phyloP scores from a whole-genome alignment of 2,329 filamentous ascomycete species.

The Penicillium sp. region DNA sequence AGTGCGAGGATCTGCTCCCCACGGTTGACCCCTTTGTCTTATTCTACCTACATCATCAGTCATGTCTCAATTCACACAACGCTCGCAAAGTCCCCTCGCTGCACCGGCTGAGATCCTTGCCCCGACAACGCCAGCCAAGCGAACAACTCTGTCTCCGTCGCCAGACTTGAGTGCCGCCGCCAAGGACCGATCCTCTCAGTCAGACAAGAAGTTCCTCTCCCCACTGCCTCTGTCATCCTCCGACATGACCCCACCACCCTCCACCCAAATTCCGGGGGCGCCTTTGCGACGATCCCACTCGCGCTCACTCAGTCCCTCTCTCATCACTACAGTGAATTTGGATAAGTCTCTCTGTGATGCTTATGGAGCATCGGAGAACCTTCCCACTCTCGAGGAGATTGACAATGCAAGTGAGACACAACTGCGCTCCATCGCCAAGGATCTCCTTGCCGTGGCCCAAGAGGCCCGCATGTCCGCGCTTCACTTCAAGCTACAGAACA shows the following conservation, averaged over 20 bases:
- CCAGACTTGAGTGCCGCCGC: slow-evolving; percentile 32
- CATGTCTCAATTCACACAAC: slow-evolving; percentile 34
- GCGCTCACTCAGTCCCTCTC: slow-evolving; percentile 26
- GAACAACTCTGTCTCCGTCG: slow-evolving; percentile 34
- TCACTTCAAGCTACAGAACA: slow-evolving; percentile 87
- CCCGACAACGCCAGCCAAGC: slow-evolving; percentile 34
- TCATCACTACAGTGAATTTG: slow-evolving; percentile 48
- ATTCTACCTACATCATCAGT: slow-evolving; percentile 8
- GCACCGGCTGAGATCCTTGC: slow-evolving; percentile 38
- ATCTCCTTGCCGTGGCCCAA: slow-evolving; percentile 52
- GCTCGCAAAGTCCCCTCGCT: slow-evolving; percentile 35
- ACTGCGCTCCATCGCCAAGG: slow-evolving; percentile 52
- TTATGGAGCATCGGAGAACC: slow-evolving; percentile 42
- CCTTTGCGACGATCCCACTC: slow-evolving; percentile 39
- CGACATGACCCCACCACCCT: slow-evolving; percentile 60
- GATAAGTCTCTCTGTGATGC: slow-evolving; percentile 41
- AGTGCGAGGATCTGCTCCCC: slow-evolving; percentile 24
- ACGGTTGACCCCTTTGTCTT: slow-evolving; percentile 14
- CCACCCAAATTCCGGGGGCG: slow-evolving; percentile 51
- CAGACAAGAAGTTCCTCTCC: slow-evolving; percentile 37
- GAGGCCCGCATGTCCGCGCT: slow-evolving; percentile 77
- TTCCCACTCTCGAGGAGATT: slow-evolving; percentile 50
- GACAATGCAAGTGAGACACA: slow-evolving; percentile 49
- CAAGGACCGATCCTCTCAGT: slow-evolving; percentile 31
- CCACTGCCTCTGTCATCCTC: slow-evolving; percentile 47